phyloP scores from a whole-genome alignment of 257 asterid species.

The Solanum tarapatanum region DNA sequence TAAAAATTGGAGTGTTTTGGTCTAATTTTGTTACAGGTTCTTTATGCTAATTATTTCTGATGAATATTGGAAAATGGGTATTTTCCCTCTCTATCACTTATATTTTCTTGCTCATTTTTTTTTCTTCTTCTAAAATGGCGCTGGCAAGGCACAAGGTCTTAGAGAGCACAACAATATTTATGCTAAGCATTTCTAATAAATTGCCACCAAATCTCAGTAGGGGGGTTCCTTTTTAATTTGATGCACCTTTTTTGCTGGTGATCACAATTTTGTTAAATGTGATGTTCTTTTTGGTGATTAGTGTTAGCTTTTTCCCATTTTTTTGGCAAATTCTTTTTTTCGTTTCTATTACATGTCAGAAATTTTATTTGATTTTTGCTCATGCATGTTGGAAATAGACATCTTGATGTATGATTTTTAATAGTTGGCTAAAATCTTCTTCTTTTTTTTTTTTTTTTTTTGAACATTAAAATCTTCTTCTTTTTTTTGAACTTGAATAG shows the following conservation, averaged over 20 bases:
- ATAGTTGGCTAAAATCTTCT: not conserved
- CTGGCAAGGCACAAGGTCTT: not conserved
- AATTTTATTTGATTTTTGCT: not conserved
- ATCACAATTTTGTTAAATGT: not conserved
- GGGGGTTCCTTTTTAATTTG: not conserved
- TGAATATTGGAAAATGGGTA: not conserved
- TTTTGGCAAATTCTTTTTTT: not conserved
- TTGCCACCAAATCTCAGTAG: not conserved
- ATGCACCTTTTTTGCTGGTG: not conserved
- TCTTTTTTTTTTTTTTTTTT: too few species aligned
- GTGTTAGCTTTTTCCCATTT: not conserved
- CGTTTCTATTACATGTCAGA: not conserved
- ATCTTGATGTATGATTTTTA: not conserved
- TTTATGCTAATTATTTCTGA: too few species aligned
- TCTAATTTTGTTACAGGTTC: not conserved
- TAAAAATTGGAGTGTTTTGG: not conserved
- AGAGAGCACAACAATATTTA: not conserved
- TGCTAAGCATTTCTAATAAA: not conserved
- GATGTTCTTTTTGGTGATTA: not conserved
- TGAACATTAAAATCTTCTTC: too few species aligned
- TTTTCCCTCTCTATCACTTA: not conserved
- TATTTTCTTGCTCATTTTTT: not conserved
- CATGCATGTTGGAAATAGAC: not conserved
- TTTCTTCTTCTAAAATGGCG: not conserved
- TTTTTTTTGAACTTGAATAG: not conserved